Percentiles rank a stretch among this genome's conserved stretches.
Evolutionary conservation across 371 early-diverging fungal species (phyloP).

Genomic region (Rhizopus arrhizus): DNA sequence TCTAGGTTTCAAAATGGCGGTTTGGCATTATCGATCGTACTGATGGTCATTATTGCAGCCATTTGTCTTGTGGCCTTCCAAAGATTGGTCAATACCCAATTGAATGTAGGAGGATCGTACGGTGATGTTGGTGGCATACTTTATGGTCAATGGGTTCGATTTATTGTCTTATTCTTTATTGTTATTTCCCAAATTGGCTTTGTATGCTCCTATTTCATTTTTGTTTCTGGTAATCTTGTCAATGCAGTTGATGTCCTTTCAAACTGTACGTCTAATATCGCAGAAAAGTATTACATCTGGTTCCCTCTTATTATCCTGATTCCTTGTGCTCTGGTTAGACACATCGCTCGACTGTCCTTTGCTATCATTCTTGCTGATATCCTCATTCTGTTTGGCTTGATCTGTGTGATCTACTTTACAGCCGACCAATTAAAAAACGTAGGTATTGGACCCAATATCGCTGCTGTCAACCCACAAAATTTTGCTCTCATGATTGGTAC

Average conservation of each 20-base stretch:
- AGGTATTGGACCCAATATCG: constrained; percentile 47
- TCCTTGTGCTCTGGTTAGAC: constrained; percentile 68
- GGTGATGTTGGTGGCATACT: constrained; percentile 77
- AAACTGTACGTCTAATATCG: constrained; percentile 34
- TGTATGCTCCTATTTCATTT: constrained; percentile 51
- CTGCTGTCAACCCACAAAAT: constrained; percentile 57
- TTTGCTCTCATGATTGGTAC: constrained; percentile 78
- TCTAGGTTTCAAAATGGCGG: constrained; percentile 38
- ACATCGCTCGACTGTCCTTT: constrained; percentile 66
- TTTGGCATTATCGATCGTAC: constrained; percentile 27
- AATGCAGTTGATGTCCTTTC: constrained; percentile 47
- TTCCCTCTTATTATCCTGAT: constrained; percentile 63
- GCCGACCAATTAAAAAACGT: constrained; percentile 25
- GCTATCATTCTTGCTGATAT: constrained; percentile 73
- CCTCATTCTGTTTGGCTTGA: constrained; percentile 68
- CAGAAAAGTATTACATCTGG: constrained; percentile 55
- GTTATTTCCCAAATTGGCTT: constrained; percentile 69
- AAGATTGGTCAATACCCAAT: constrained; percentile 36
- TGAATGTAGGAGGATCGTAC: constrained; percentile 64
- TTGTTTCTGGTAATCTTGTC: constrained; percentile 48
- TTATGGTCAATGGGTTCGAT: constrained; percentile 61
- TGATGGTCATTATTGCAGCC: constrained; percentile 30
- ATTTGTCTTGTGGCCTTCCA: constrained; percentile 38
- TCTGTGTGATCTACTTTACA: constrained; percentile 44
- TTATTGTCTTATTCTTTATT: constrained; percentile 63